Evolutionary conservation across 2,329 filamentous ascomycete species (phyloP), one percentile per base, ranked within the genome.

Genomic region (Ceratocystis cacaofunesta): DNA sequence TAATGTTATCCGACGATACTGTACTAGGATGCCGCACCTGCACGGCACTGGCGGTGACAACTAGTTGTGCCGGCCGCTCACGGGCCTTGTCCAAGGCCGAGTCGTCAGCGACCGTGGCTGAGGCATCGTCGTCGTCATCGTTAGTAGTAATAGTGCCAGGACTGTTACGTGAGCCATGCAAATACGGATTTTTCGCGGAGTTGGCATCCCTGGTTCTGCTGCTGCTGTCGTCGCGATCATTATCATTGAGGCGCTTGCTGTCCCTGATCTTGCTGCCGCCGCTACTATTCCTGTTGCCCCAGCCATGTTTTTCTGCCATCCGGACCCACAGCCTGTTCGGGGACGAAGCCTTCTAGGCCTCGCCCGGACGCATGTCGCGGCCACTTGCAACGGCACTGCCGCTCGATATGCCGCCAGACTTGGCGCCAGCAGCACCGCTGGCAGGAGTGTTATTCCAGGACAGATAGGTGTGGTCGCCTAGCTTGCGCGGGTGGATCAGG

Each of bases 381-480:
- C 85, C 84, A 28, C 79, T 78, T 32, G 80, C 78, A 71, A 78
- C 74, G 68, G 76, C 79, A 8, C 61, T 55, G 15, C 77, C 74
- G 65, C 74, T 72, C 1, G 52, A 7, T 17, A 30, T 30, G 3
- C 52, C 15, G 25, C 25, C 25, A 32, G 52, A 58, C 52, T 58
- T 58, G 30, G 77, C 74, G 44, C 76, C 75, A 8, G 72, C 72
- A 17, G 75, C 71, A 71, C 79, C 78, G 68, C 74, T 69, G n/a
- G 75, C 70, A 1, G 80, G 79, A 0, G 76, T 77, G 67, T 84
- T 84, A 74, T 97, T 96, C 94, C 94, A 99, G 28, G 90, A 94
- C 61, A 99, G 82, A 74, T 99, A 97, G 7, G 91, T 96, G 76
- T 97, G 94, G 75, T 99, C 94, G 68, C 94, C 94, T 52, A 99